These are phyloP conservation scores for Pseudovirgaria hyperparasitica DNA, from an alignment of 2,329 filamentous ascomycete genomes.

Conservation along the genomic window DNA sequence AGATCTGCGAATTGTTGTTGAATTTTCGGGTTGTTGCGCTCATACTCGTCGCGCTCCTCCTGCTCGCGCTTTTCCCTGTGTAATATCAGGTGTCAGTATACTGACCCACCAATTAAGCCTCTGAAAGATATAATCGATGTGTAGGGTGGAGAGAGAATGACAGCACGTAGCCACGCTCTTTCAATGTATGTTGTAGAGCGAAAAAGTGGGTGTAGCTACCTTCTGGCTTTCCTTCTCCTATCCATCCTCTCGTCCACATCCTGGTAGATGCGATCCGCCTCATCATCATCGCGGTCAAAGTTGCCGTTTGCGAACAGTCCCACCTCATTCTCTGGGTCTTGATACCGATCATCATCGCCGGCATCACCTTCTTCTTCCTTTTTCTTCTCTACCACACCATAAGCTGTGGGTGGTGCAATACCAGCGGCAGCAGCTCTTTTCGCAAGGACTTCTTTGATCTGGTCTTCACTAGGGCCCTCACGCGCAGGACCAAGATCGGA, in stretches of 20 bases:
- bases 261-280: slow-evolving; percentile 91
- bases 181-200: slow-evolving; percentile 6
- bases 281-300: slow-evolving; percentile 95
- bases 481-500: slow-evolving; percentile 91
- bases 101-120: slow-evolving; percentile 8
- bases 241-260: slow-evolving; percentile 97
- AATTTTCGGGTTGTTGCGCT: slow-evolving; percentile 95
- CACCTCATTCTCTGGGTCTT: slow-evolving; percentile 94
- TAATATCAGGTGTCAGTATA: slow-evolving; percentile 27
- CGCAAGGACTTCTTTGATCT: slow-evolving; percentile 94
- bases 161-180: slow-evolving; percentile 2
- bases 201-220: slow-evolving; percentile 47
- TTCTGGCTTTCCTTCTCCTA: slow-evolving; percentile 69
- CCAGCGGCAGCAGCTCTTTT: slow-evolving; percentile 81
- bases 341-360: slow-evolving; percentile 70
- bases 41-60: slow-evolving; percentile 86
- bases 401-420: slow-evolving; percentile 56
- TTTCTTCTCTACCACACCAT: slow-evolving; percentile 56
- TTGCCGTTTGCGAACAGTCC: slow-evolving; percentile 82
- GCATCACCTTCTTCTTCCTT: slow-evolving; percentile 63
- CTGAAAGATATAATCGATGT: slow-evolving; percentile 21
- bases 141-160: slow-evolving; percentile 8
- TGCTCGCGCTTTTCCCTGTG: slow-evolving; percentile 88
- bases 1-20: slow-evolving; percentile 95
- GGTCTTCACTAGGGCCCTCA: slow-evolving; percentile 91